Evolutionary conservation across 2,329 filamentous ascomycete species (phyloP), one percentile per base, ranked within the genome.

Genomic region (Hawksworthiomyces lignivorus): DNA sequence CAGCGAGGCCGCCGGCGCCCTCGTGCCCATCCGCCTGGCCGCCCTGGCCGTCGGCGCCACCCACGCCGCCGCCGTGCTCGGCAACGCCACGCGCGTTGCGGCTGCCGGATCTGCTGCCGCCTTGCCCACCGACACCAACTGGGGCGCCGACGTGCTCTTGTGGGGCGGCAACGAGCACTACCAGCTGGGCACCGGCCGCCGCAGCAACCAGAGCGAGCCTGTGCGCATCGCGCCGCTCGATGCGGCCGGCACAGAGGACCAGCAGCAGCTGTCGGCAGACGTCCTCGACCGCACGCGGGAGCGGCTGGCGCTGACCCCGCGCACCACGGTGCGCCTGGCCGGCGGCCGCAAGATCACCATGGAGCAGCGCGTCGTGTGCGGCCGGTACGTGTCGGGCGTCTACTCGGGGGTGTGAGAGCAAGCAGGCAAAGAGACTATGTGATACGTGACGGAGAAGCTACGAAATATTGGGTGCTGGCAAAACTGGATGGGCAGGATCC

Each of bases 151-250:
- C 58, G 81, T 89, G 22, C 61, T 97, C 2, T 94, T 87, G 70
- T 98, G 89, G 87, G 92, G 92, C 48, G 87, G 87, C 40, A 98
- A 97, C 55, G 89, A 97, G 65, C 77, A 82, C 58, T 96, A 84
- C 61, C 92, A 98, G 63, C 75, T 98, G 20, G 92, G 92, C 11
- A 96, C 84, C 1, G 89, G 92, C 21, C 94, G 84, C 68, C 70
- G 90, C 48, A 92, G 78, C 55, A 97, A 97, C 56, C 57, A 84
- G 9, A 76, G 77, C 39, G 71, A 73, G 11, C 92, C 92, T 1
- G 71, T 73, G 2, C 90, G 95, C 57, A 87, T 96, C 40, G 77
- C 79, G 24, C 83, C 87, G 12, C 62, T 90, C 31, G 87, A 94
- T 33, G 34, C 14, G 17, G 33, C 27, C 27, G 27, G 27, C 12